These are phyloP conservation scores for Lepidium didymum DNA, from an alignment of 345 rosid species.

Conservation along the genomic window DNA sequence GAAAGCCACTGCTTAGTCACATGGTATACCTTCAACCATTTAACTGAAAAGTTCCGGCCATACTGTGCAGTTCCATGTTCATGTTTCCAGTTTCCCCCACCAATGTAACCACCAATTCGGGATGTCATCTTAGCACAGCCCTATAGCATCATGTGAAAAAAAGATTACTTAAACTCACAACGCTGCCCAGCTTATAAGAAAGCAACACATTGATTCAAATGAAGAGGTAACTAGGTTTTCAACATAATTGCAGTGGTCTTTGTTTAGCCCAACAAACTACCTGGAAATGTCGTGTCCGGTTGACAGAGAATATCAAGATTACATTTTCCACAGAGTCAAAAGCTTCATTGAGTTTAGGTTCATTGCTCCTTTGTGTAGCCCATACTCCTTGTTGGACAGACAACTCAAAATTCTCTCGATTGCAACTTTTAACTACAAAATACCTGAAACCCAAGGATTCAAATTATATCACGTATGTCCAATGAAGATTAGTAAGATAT, in stretches of 20 bases:
- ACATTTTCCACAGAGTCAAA: constrained; percentile 88
- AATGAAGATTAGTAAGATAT: neutral
- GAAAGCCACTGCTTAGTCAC: constrained; percentile 1
- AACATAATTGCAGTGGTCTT: neutral
- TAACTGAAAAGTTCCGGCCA: constrained; percentile 95
- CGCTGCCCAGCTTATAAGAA: neutral
- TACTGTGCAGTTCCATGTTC: constrained; percentile 98
- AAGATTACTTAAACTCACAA: neutral
- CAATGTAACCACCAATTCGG: constrained; percentile 80
- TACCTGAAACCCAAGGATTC: constrained; percentile 51
- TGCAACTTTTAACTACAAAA: constrained; percentile 95
- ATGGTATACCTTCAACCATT: constrained; percentile 84
- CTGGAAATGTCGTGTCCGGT: constrained; percentile 96
- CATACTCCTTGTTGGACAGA: constrained; percentile 99
- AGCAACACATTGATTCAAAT: constrained; percentile 4
- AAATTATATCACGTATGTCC: constrained; percentile 4
- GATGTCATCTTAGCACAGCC: constrained; percentile 99
- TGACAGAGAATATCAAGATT: constrained; percentile 89
- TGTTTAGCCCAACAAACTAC: constrained; percentile 33
- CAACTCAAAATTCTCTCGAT: constrained; percentile 90
- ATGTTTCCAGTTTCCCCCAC: constrained; percentile 97
- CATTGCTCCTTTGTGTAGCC: constrained; percentile 99
- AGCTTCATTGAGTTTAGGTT: constrained; percentile 94
- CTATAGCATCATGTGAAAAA: constrained; percentile 31
- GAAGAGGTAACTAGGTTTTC: neutral